phyloP scores from a whole-genome alignment of 2,329 filamentous ascomycete species.

The Epichloe glyceriae region DNA sequence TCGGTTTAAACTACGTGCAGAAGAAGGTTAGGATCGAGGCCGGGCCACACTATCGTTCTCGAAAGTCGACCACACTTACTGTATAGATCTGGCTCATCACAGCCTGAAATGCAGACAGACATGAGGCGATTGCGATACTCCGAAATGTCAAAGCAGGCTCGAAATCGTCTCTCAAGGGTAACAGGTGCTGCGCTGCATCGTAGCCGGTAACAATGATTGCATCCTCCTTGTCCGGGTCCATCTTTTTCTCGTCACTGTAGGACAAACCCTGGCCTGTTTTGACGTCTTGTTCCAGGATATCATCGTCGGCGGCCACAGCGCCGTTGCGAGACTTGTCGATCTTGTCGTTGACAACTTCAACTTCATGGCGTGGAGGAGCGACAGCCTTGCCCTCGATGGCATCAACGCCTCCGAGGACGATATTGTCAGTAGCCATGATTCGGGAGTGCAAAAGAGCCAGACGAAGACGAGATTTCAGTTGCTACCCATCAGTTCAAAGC shows the following conservation, averaged over 20 bases:
- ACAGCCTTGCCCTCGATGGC: neutral
- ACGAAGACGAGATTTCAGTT: neutral
- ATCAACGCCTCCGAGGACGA: neutral
- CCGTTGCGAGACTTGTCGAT: neutral
- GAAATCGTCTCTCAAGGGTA: constrained; percentile 40
- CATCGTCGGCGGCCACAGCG: neutral
- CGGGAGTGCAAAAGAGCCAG: neutral
- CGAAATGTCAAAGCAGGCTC: constrained; percentile 40
- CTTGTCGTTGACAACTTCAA: neutral
- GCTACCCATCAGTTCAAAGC: neutral
- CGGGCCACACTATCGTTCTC: too few species aligned
- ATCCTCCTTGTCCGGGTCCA: constrained; percentile 22
- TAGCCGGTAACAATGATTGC: constrained; percentile 37
- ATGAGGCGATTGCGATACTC: constrained; percentile 34
- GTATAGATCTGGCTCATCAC: constrained; percentile 43
- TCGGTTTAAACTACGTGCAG: constrained; percentile 36
- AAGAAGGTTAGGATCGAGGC: neutral
- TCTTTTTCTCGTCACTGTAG: constrained; percentile 15
- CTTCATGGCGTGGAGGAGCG: neutral
- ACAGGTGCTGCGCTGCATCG: constrained; percentile 34
- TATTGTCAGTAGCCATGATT: neutral
- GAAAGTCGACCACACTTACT: constrained; percentile 16
- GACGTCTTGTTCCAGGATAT: neutral
- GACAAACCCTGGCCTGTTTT: neutral
- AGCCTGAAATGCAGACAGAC: constrained; percentile 38